phyloP scores from a whole-genome alignment of 306 rosid genomes.

The cucumber (Cucumis sativus) region DNA sequence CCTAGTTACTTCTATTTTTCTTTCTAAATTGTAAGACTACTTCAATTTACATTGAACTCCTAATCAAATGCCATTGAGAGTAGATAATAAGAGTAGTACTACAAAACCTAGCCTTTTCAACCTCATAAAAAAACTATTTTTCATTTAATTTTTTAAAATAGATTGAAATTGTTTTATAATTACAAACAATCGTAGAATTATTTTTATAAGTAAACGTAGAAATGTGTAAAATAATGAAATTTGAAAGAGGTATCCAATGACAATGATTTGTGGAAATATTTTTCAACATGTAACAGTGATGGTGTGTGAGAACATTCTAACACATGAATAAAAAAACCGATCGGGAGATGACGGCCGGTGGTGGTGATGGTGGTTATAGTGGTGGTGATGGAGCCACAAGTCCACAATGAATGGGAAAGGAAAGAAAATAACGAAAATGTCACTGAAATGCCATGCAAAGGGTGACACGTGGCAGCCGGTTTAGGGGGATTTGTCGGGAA shows the following conservation, averaged over 20 bases:
- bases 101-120: no score
- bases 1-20: no score
- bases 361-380: neutral
- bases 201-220: no score
- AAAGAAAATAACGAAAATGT: neutral
- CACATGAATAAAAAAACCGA: neutral
- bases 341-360: neutral
- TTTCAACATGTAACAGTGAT: neutral
- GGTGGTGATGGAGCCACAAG: conserved; percentile 25
- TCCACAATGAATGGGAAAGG: conserved; percentile 11
- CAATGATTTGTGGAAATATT: no score
- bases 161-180: neutral
- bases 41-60: neutral
- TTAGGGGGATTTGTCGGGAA: conserved; percentile 39
- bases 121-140: no score
- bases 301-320: neutral
- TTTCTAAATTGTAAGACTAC: no score
- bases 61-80: no score
- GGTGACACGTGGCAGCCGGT: conserved; percentile 26
- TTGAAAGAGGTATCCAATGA: no score
- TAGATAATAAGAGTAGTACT: no score
- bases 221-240: neutral
- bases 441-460: conserved; percentile 18
- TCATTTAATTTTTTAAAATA: no score
- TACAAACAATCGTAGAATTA: neutral